These are phyloP conservation scores for Barnettozyma botsteinii DNA, from an alignment of 805 yeast species.

Conservation along the genomic window DNA sequence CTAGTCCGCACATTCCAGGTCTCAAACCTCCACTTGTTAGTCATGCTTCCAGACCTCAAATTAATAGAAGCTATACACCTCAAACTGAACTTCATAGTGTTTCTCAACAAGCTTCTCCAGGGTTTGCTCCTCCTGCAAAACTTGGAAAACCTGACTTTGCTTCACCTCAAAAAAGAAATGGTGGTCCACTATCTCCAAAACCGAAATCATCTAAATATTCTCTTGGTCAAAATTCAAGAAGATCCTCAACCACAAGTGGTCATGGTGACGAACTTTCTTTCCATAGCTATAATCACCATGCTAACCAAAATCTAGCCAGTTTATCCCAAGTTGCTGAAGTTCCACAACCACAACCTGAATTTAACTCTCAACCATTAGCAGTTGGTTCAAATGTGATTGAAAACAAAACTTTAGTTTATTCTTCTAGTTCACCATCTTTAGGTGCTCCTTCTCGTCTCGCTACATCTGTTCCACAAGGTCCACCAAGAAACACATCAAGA, in stretches of 20 bases:
- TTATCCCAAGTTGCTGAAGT: constrained; percentile 1
- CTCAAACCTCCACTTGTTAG: constrained; percentile 1
- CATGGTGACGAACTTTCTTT: constrained; percentile 10
- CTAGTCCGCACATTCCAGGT: neutral
- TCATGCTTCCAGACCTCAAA: neutral
- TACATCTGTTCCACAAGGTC: neutral
- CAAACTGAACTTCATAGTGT: constrained; percentile 2
- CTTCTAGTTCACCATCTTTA: neutral
- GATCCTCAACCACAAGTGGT: constrained; percentile 16
- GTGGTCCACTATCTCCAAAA: constrained; percentile 11
- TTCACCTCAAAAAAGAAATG: neutral
- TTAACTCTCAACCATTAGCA: neutral
- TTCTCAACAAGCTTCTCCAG: constrained; percentile 2
- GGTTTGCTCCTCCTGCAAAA: constrained; percentile 7
- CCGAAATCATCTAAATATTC: constrained; percentile 15
- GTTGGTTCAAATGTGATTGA: neutral
- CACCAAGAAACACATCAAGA: constrained; percentile 2
- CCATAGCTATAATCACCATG: no score
- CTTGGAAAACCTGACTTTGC: neutral
- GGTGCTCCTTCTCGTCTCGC: neutral
- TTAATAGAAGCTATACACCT: constrained; percentile 6
- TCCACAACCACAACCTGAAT: neutral
- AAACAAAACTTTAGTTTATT: no score
- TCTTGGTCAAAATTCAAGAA: constrained; percentile 15
- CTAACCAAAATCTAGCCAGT: constrained; percentile 1